Conservation (phyloP, 2,329 filamentous ascomycete genomes). For the Byssochlamys sp. region DNA sequence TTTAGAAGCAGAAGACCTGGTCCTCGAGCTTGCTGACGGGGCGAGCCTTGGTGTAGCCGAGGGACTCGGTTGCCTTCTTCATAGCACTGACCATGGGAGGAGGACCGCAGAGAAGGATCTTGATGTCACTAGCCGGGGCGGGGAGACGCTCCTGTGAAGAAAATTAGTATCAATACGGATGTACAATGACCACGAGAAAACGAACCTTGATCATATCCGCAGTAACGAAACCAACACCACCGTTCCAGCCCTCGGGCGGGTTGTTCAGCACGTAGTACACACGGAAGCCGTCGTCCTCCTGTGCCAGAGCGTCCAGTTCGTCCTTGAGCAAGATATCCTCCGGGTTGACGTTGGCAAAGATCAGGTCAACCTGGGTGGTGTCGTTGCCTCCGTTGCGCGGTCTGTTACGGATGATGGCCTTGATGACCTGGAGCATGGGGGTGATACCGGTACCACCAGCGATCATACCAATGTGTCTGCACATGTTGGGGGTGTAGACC, state of each 20-base stretch:
- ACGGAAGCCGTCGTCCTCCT: slow-evolving; percentile 69
- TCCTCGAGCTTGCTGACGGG: slow-evolving; percentile 97
- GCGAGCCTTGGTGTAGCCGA: slow-evolving; percentile 84
- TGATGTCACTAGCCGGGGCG: slow-evolving; percentile 73
- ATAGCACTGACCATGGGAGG: slow-evolving; percentile 93
- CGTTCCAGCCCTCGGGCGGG: slow-evolving; percentile 81
- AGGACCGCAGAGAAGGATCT: slow-evolving; percentile 87
- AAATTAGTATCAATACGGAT: slow-evolving; percentile 13
- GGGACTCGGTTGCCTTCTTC: slow-evolving; percentile 85
- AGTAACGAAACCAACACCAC: slow-evolving; percentile 89
- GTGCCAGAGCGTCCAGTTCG: slow-evolving; percentile 70
- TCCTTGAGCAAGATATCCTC: slow-evolving; percentile 91
- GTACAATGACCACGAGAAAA: slow-evolving; percentile 5
- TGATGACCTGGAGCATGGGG: slow-evolving; percentile 92
- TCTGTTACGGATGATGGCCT: slow-evolving; percentile 76
- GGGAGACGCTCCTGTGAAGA: slow-evolving; percentile 49
- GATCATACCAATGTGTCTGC: slow-evolving; percentile 93
- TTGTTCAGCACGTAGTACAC: slow-evolving; percentile 96
- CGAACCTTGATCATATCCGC: slow-evolving; percentile 83
- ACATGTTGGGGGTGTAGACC: slow-evolving; percentile 95
- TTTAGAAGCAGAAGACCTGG: slow-evolving; percentile 91
- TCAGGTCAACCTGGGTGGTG: slow-evolving; percentile 79
- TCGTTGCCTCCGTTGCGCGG: slow-evolving; percentile 57
- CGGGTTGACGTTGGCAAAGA: slow-evolving; percentile 90
- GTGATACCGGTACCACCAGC: slow-evolving; percentile 96